Base-by-base conservation (phyloP, 2,329 filamentous ascomycete species). In the Trichoderma sp. region DNA sequence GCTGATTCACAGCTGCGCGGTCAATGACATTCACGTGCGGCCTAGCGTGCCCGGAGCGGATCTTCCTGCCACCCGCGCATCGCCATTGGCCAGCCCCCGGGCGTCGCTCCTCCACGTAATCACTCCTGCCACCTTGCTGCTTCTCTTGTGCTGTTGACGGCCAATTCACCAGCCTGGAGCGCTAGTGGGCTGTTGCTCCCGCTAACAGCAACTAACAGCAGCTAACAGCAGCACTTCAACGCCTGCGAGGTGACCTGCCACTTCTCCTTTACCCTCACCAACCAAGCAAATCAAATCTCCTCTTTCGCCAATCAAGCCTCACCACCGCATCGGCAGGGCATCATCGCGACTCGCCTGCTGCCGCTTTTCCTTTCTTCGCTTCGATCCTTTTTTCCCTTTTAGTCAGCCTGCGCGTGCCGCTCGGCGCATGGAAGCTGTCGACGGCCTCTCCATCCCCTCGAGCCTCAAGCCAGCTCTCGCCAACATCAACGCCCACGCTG, bases 341-440 rank as follows among this genome's bases (percentile, higher is more conserved):
- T 68, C 57, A 70, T 71, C 64, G 68, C 70, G 69, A 71, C 67
- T 61, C 64, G 35, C 54, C 67, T 69, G 70, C 70, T 71, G 70
- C 57, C 50, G 67, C 53, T 57, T 54, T 64, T 60, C 48, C 54
- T 56, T 53, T 61, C 48, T 61, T 64, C 29, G 42, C 52, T 63
- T 66, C 67, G 59, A 65, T 70, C 52, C 45, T 45, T 70, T 65
- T 67, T 67, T 68, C 63, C 63, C 64, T 68, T 56, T 72, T 69
- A 70, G 37, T 69, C 61, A 56, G 65, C 39, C 71, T 64, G 58
- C 61, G 65, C 64, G 70, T 77, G 74, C 76, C 72, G 75, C 73
- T 70, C 71, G 75, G 78, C 77, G 77, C 77, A 78, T 79, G 77
- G 78, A 77, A 80, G 77, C 78, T 78, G 74, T 73, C 70, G 72